Percentiles rank a stretch among this genome's conserved stretches.
phyloP scores from a whole-genome alignment of 1,284 basidiomycete species.

The Nidula niveotomentosa region DNA sequence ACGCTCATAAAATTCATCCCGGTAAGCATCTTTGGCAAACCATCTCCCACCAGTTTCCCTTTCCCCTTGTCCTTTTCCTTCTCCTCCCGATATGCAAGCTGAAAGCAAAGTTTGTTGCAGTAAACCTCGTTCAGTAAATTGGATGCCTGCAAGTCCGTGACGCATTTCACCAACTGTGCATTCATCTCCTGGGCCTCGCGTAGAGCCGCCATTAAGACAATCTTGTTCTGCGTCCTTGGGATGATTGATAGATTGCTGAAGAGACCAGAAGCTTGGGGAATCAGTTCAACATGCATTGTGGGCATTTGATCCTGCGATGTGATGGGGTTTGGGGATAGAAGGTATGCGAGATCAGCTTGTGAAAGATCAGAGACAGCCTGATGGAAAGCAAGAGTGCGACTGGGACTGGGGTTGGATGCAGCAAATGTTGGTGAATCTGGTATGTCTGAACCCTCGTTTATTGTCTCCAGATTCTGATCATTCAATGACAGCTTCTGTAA shows the following conservation, averaged over 20 bases:
- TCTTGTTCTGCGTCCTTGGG: constrained; percentile 1
- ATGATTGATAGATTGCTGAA: too few relatives aligned
- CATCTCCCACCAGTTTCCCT: constrained; percentile 14
- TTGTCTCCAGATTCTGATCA: background rate
- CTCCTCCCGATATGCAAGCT: constrained; percentile 16
- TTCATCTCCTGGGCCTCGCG: constrained; percentile 1
- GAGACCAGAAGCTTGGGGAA: too few relatives aligned
- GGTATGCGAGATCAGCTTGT: too few relatives aligned
- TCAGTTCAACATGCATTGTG: too few relatives aligned
- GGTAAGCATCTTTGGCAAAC: constrained; percentile 14
- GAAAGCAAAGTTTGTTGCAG: too few relatives aligned
- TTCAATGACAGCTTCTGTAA: too few relatives aligned
- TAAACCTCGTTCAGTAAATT: constrained; percentile 3
- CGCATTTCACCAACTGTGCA: background rate
- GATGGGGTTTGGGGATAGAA: too few relatives aligned
- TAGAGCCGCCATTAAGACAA: constrained; percentile 2
- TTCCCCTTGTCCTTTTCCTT: constrained; percentile 13
- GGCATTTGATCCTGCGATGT: too few relatives aligned
- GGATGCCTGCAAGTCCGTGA: constrained; percentile 6
- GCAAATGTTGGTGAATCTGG: background rate
- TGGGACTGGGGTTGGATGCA: background rate
- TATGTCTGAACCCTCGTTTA: background rate
- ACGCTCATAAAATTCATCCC: constrained; percentile 13
- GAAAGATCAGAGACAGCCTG: too few relatives aligned
- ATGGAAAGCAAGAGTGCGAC: background rate